Base-by-base conservation (phyloP, 1,284 basidiomycete genomes). In the Apiotrichum veenhuisii region DNA sequence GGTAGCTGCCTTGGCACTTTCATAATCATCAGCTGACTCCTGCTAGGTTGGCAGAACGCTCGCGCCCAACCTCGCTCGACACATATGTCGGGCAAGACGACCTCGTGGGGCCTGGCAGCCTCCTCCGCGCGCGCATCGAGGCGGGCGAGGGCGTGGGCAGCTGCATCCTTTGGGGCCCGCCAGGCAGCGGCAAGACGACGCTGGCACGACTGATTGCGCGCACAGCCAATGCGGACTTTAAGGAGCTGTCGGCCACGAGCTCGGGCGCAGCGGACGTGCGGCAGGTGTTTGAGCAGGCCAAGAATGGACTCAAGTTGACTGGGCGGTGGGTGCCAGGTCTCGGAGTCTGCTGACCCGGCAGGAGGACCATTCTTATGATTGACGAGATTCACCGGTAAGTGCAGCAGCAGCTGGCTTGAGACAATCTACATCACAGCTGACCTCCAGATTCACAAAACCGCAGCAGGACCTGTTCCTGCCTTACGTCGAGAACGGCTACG, bases 401-500 rank as follows among this genome's bases (percentile, higher is more conserved):
- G 15, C 2, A 11, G n/a, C n/a, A n/a, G n/a, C n/a, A n/a, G 8
- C 23, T 14, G 1, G 18, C 30, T 69, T 76, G 23, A 46, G 25
- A 50, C 48, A 4, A 26, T 23, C 8, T 12, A 12, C 30, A 30
- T 30, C 12, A 12, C 12, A 41, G 20, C 40, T 41, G 20, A 41
- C 40, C 20, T 8, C 12, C 40, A 48, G 46, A 22, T 79, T 93
- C 70, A 90, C 86, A 66, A 88, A 85, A 65, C 81, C 87, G 3
- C 89, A 92, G 69, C 91, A 89, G 82, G 87, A 90, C 66, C 80
- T 89, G 12, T 89, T 91, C 73, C 79, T 91, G 14, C 89, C 89
- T 0, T 89, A 84, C 62, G 81, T 91, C 7, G 89, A 92, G 69
- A 84, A 84, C 61, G 89, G 89, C 2, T 82, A 83, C 63, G 83